Base-by-base conservation (phyloP, 768 basidiomycete species). In the Panus rudis region DNA sequence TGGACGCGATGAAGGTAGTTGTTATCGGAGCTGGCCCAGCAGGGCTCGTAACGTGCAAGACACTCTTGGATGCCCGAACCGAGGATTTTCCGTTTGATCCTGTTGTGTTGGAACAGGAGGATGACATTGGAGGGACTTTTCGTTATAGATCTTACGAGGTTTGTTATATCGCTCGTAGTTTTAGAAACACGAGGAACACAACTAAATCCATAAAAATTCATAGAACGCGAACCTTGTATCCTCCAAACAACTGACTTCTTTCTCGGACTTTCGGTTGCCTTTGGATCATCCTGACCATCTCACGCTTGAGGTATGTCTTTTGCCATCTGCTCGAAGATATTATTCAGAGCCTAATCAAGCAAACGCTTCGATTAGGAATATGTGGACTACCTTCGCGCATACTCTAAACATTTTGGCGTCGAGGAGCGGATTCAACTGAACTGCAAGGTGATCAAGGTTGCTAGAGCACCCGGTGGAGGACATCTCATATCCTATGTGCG, bases 181-280 rank as follows among this genome's bases (percentile, higher is more conserved):
- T 30, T 16, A 10, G 16, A 30, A 30, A 30, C 28, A 30, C 10
- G 28, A 30, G 28, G n/a, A n/a, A n/a, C n/a, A n/a, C n/a, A 30
- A 10, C 28, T 30, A 16, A 30, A 30, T 30, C 10, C 37, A 11
- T 41, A 7, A 23, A 38, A 16, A 14, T 41, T 39, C 25, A 25
- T 54, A 76, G 73, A 69, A 73, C 41, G 66, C 71, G 11, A 64
- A 60, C 16, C 59, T 78, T 19, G 76, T 78, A n/a, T 74, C 71
- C 12, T 73, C 72, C 11, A 79, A 78, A 52, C 76, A 79, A 53
- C 62, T 80, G 26, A 80, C 78, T 4, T 67, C 68, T 45, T 80
- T 79, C 58, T 74, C 73, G 23, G 78, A 80, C 56, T 79, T 75
- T 56, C 72, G 78, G 11, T 57, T 76, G 22, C 70, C 75, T 10